Evolutionary conservation across 208 protist species (phyloP), one percentile per base, ranked within the genome.

Genomic region (Tritrichomonas musculus): DNA sequence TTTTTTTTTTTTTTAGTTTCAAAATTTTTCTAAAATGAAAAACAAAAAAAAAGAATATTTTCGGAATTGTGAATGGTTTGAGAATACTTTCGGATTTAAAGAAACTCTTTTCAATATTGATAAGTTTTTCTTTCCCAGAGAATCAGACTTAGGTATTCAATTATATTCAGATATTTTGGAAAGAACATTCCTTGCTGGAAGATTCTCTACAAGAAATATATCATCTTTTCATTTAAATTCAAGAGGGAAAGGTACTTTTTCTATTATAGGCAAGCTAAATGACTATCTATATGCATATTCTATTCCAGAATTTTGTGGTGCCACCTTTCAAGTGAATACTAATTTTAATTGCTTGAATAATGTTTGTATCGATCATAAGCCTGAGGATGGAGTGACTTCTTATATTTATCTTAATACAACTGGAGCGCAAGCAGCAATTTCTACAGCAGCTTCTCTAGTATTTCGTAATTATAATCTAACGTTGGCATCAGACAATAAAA

Each of bases 281-380:
- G n/a, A n/a, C n/a, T n/a, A n/a, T n/a, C n/a, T n/a, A n/a, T n/a
- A n/a, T n/a, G n/a, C n/a, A n/a, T n/a, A n/a, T n/a, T n/a, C n/a
- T n/a, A n/a, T 60, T 60, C 53, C 53, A 22, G 53, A 60, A 22
- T 22, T 22, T 60, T 60, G 53, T 60, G 53, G 53, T 60, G 53
- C 53, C 5, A 60, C 53, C 53, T 60, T 60, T 60, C 53, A 60
- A 60, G 53, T 60, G 5, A 60, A 60, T 60, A 22, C 53, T n/a
- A n/a, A 88, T 36, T 88, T 88, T 17, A 88, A 88, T 50, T 88
- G 77, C 22, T 47, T 88, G 5, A 47, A 88, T 39, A 57, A 57
- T 36, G 27, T 47, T 57, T 33, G 41, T 27, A 14, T 13, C 9
- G 20, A 55, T 53, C 22, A 44, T 0, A 57, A 9, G 8, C 14